Evolutionary conservation across 2,329 filamentous ascomycete species (phyloP), one percentile per base, ranked within the genome.

Genomic region (Metarhizium humberi): DNA sequence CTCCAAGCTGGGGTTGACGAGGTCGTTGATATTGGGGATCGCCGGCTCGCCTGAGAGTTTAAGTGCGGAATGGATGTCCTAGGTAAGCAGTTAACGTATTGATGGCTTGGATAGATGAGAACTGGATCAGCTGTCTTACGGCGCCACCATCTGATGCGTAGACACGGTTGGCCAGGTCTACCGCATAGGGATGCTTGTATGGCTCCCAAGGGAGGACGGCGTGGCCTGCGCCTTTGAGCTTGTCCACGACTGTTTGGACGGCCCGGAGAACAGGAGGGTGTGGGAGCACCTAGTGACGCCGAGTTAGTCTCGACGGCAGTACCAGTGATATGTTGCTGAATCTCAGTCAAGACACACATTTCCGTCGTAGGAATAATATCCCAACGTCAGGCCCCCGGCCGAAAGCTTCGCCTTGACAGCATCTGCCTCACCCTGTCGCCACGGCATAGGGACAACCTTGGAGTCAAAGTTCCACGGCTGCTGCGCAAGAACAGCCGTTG

Each of bases 191-290:
- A 43, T 69, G 65, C 55, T 63, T 64, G 50, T 65, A 63, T 2
- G 68, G 67, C 6, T 61, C 60, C 69, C 69, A 72, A 0, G 63
- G 57, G 55, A 36, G 40, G 25, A 46, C 25, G 25, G 25, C 25
- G 25, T 25, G 25, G 25, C 25, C 25, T 4, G 25, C 25, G 25
- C 25, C 25, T 25, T 25, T 25, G 25, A 25, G 25, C 25, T 25
- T 25, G 25, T 25, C 25, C 25, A 25, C 65, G 0, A 75, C 76
- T 0, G 61, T 65, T 5, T 74, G 66, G 1, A 82, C 57, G 1
- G 75, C 69, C 2, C 77, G 69, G 1, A 68, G 70, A 1, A 82
- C 71, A 0, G 78, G 75, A 0, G 80, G 78, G 29, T 80, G 77
- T 0, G 81, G 65, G 0, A 76, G 77, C 34, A 75, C n/a, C 32